Percentiles rank a stretch among this genome's conserved stretches.
These are phyloP conservation scores for Saccharomycopsis javanensis DNA, from an alignment of 805 yeast species.

Conservation along the genomic window DNA sequence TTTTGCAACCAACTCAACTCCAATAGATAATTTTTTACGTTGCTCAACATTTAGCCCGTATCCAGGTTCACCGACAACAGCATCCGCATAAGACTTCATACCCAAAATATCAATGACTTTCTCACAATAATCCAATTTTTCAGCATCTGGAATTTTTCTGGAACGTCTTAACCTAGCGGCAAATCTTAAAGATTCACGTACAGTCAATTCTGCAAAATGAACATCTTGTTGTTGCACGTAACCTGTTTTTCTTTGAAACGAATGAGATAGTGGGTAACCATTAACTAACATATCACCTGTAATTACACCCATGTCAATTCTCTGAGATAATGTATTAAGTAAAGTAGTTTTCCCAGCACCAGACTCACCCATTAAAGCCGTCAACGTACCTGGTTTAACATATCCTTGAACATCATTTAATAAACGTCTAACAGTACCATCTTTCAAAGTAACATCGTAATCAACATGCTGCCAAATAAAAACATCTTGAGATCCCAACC, in stretches of 20 bases:
- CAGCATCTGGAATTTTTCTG: constrained; percentile 30
- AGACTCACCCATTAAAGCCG: constrained; percentile 53
- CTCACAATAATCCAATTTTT: constrained; percentile 44
- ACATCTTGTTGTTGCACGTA: constrained; percentile 55
- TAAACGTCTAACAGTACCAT: constrained; percentile 28
- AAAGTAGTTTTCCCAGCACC: constrained; percentile 56
- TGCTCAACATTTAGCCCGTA: constrained; percentile 46
- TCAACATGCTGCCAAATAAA: constrained; percentile 52
- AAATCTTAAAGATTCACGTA: constrained; percentile 43
- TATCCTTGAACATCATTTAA: constrained; percentile 38
- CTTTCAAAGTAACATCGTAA: constrained; percentile 41
- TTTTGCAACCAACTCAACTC: constrained; percentile 46
- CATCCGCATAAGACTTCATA: constrained; percentile 45
- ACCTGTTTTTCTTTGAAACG: constrained; percentile 47
- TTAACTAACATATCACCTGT: constrained; percentile 52
- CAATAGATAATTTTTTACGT: constrained; percentile 44
- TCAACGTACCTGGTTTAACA: constrained; percentile 59
- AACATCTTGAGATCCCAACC: constrained; percentile 31
- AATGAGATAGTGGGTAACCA: constrained; percentile 37
- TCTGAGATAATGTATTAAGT: constrained; percentile 42
- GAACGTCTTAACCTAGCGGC: constrained; percentile 43
- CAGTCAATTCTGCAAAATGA: constrained; percentile 41
- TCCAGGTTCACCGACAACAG: constrained; percentile 39
- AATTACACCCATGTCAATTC: constrained; percentile 46
- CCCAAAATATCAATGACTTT: constrained; percentile 39